phyloP scores from a whole-genome alignment of 2,329 filamentous ascomycete species.

The Fusarium sororula region DNA sequence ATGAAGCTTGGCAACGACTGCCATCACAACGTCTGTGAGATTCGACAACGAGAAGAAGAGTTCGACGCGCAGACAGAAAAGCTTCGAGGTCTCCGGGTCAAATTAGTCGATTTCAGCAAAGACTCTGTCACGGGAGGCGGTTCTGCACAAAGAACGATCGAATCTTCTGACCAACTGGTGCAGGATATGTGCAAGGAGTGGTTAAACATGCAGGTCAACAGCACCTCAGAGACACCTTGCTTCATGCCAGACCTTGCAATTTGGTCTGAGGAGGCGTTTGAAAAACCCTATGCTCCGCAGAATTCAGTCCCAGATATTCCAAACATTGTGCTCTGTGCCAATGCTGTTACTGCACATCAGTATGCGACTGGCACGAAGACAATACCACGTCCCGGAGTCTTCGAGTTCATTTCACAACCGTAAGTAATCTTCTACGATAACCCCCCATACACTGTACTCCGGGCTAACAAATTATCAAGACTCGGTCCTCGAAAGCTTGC shows the following conservation, averaged over 20 bases:
- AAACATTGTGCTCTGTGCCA: constrained; percentile 47
- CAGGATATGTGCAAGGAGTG: constrained; percentile 13
- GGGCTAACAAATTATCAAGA: constrained; percentile 24
- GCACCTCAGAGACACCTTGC: background rate
- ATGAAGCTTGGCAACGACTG: constrained; percentile 26
- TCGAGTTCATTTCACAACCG: constrained; percentile 53
- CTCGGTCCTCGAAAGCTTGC: constrained; percentile 51
- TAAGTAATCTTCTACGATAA: constrained; percentile 24
- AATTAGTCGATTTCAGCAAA: background rate
- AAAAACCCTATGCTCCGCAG: background rate
- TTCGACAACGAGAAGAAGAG: constrained; percentile 33
- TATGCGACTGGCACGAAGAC: constrained; percentile 31
- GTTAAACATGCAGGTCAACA: constrained; percentile 35
- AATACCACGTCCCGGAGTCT: constrained; percentile 33
- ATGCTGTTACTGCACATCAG: constrained; percentile 45
- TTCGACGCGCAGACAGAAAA: constrained; percentile 44
- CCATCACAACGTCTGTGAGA: background rate
- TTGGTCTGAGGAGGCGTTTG: constrained; percentile 30
- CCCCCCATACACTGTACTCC: background rate
- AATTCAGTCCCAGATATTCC: constrained; percentile 16
- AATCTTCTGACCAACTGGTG: constrained; percentile 3
- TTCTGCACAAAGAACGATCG: background rate
- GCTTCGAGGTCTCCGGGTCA: constrained; percentile 45
- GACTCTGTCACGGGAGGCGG: background rate
- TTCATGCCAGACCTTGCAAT: constrained; percentile 43